Base-by-base conservation (phyloP, 345 rosid species). In the Acer yangbiense region DNA sequence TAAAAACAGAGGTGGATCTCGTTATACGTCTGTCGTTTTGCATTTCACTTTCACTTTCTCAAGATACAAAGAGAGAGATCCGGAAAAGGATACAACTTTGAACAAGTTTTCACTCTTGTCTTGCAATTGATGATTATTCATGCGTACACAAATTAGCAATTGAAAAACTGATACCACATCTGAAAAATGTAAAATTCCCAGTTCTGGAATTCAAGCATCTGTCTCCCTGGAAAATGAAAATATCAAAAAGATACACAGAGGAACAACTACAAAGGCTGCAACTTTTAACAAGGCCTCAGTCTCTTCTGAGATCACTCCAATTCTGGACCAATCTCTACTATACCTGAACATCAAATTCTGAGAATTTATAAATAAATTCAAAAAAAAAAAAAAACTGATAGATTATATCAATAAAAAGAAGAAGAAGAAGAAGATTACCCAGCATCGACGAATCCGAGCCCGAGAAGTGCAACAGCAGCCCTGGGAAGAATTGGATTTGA, bases 281-380 rank as follows among this genome's bases (percentile, higher is more conserved):
- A 88, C 50, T 84, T 89, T 95, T 46, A 95, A 77, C 73, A 90
- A 20, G 10, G 88, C 88, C 78, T 95, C 98, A 39, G 74, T 84
- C 69, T 90, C 97, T 83, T 78, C 83, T 1, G 97, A 86, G 65
- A 95, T 86, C n/a, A 77, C 95, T 43, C 98, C 97, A 46, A 95
- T 93, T 79, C 98, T 92, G 41, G 98, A 91, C 98, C 98, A 93
- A 57, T 95, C 98, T 72, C 98, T 98, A 76, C 98, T 93, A 48
- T 91, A 91, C 82, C 98, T 91, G 86, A 41, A 67, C 7, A 70
- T 41, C 25, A 23, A 76, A n/a, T 0, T 27, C 75, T 74, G 1
- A 17, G 6, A 39, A 1, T 69, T 10, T 27, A 8, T 46, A 11
- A 17, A 48, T 1, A 10, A 1, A n/a, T 10, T n/a, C 4, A 46